These are phyloP conservation scores for Alternaria hordeiaustralica DNA, from an alignment of 2,329 filamentous ascomycete species.

Conservation along the genomic window DNA sequence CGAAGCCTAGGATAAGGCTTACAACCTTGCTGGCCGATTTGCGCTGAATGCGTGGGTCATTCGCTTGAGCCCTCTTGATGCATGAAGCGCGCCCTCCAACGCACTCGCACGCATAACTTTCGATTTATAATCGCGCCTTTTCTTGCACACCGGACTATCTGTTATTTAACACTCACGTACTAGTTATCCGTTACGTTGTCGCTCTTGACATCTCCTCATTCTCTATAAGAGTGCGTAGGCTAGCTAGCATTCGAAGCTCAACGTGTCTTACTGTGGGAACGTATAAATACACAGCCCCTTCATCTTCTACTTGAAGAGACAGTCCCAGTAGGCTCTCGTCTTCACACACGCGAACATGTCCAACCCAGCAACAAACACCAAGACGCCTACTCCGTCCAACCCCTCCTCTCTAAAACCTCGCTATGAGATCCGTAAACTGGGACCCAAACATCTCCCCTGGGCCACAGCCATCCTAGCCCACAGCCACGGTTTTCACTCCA, in stretches of 20 bases:
- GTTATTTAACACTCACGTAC: background rate
- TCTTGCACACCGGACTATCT: background rate
- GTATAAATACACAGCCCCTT: too few relatives aligned
- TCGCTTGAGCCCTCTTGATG: background rate
- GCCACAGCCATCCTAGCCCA: slow-evolving; percentile 40
- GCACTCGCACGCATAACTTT: background rate
- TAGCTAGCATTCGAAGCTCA: background rate
- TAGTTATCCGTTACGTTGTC: background rate
- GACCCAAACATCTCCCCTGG: slow-evolving; percentile 36
- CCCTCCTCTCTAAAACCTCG: slow-evolving; percentile 36
- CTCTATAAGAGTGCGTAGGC: background rate
- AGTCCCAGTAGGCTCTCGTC: background rate
- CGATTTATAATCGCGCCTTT: background rate
- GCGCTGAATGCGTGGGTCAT: background rate
- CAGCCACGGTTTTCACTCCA: slow-evolving; percentile 39
- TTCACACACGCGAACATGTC: background rate
- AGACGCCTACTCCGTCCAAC: slow-evolving; percentile 23
- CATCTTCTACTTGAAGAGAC: background rate
- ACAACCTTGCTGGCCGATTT: background rate
- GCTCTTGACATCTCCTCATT: background rate
- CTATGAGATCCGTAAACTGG: slow-evolving; percentile 41
- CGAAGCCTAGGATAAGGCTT: background rate
- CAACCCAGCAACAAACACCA: background rate
- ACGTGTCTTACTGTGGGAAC: too few relatives aligned
- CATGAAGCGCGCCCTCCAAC: background rate